Percentiles rank a stretch among this genome's conserved stretches.
Conservation (phyloP, 73 alveolate genomes). For the Tetrahymena thermophila region DNA sequence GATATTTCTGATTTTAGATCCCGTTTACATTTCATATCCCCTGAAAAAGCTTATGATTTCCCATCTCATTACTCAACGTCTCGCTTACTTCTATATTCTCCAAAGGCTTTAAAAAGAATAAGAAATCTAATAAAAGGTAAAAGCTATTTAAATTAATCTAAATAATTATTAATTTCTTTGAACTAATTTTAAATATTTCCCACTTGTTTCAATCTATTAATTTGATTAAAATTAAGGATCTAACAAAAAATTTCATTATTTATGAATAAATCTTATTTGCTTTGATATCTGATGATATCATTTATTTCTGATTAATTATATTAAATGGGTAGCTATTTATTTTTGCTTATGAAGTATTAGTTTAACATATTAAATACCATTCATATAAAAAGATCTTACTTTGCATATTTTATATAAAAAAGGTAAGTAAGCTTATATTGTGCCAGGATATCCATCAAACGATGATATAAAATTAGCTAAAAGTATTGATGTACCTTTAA, state of each 20-base stretch:
- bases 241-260: not conserved
- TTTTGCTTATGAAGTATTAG: not conserved
- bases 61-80: constrained; percentile 87
- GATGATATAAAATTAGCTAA: constrained; percentile 93
- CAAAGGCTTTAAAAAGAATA: constrained; percentile 85
- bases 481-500: constrained; percentile 76
- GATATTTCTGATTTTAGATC: constrained; percentile 78
- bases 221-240: not conserved
- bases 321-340: not conserved
- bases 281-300: not conserved
- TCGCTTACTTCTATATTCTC: constrained; percentile 77
- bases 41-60: constrained; percentile 73
- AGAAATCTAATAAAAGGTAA: constrained; percentile 68
- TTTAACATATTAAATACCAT: not conserved
- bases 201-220: not conserved
- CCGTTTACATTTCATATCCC: constrained; percentile 81
- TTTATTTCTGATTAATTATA: no score
- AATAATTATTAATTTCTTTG: not conserved
- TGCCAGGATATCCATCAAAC: constrained; percentile 88
- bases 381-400: not conserved
- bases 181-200: not conserved
- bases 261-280: no score
- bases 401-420: not conserved
- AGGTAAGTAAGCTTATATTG: constrained; percentile 77
- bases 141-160: not conserved